Evolutionary conservation across 2,329 filamentous ascomycete species (phyloP).

Genomic region (Colletotrichum sp.): DNA sequence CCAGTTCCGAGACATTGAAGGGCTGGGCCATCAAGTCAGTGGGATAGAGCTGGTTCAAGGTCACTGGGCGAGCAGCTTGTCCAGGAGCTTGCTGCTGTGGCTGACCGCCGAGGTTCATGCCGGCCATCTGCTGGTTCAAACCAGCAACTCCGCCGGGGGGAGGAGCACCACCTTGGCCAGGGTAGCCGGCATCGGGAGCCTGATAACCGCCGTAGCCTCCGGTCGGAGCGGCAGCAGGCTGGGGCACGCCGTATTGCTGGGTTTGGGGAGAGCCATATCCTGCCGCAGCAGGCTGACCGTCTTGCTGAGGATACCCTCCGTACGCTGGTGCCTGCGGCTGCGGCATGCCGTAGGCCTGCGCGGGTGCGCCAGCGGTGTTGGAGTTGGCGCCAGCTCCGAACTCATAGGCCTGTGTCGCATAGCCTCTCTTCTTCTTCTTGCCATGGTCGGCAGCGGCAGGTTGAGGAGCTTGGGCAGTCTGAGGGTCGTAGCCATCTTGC

Average conservation of each 20-base stretch:
- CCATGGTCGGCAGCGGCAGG: constrained; percentile 48
- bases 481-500: constrained; percentile 40
- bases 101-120: constrained; percentile 77
- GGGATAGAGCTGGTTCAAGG: constrained; percentile 87
- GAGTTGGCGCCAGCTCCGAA: constrained; percentile 86
- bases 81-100: constrained; percentile 49
- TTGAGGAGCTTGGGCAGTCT: constrained; percentile 33
- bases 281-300: constrained; percentile 42
- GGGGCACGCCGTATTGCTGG: constrained; percentile 45
- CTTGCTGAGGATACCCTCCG: constrained; percentile 63
- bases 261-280: constrained; percentile 48
- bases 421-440: constrained; percentile 91
- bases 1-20: constrained; percentile 92
- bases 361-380: constrained; percentile 52
- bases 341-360: constrained; percentile 50
- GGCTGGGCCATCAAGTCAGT: constrained; percentile 92
- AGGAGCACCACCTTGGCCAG: constrained; percentile 50
- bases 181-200: constrained; percentile 71
- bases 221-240: constrained; percentile 43
- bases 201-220: constrained; percentile 68
- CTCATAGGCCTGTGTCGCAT: constrained; percentile 93
- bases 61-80: constrained; percentile 47
- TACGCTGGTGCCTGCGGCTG: constrained; percentile 55
- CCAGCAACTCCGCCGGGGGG: constrained; percentile 64
- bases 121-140: constrained; percentile 84